Percentiles rank a stretch among this genome's conserved stretches.
These are phyloP conservation scores for Lycium ferocissimum DNA, from an alignment of 257 asterid genomes.

Conservation along the genomic window DNA sequence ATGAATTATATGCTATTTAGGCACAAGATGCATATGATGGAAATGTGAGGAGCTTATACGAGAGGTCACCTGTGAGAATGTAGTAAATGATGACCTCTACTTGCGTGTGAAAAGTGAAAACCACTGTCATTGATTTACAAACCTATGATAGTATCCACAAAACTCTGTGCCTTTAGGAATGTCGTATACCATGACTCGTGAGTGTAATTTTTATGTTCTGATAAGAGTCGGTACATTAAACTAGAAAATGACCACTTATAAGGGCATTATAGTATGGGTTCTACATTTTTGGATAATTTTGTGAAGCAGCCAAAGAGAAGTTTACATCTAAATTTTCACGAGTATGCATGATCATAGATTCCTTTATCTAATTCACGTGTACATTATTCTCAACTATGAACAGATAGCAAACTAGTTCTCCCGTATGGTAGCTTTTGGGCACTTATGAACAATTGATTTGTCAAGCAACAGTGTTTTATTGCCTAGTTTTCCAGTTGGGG, in stretches of 20 bases:
- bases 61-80: background rate
- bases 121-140: background rate
- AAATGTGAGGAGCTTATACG: background rate
- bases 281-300: background rate
- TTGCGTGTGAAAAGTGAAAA: background rate
- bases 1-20: background rate
- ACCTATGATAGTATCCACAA: background rate
- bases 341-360: background rate
- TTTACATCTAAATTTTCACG: background rate
- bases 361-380: background rate
- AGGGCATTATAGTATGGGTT: background rate
- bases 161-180: background rate
- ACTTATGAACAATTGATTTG: background rate
- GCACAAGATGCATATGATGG: constrained; percentile 25
- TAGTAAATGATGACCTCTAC: background rate
- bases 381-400: constrained; percentile 1
- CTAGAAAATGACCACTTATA: background rate
- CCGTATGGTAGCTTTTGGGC: background rate
- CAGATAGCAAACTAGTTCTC: background rate
- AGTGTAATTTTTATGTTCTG: background rate
- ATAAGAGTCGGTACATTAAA: background rate
- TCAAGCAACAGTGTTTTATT: background rate
- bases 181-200: background rate
- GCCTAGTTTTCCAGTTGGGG: constrained; percentile 16
- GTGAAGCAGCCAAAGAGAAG: background rate